Evolutionary conservation across 2,329 filamentous ascomycete species (phyloP), one percentile per base, ranked within the genome.

Genomic region (Aspergillus novofumigatus): DNA sequence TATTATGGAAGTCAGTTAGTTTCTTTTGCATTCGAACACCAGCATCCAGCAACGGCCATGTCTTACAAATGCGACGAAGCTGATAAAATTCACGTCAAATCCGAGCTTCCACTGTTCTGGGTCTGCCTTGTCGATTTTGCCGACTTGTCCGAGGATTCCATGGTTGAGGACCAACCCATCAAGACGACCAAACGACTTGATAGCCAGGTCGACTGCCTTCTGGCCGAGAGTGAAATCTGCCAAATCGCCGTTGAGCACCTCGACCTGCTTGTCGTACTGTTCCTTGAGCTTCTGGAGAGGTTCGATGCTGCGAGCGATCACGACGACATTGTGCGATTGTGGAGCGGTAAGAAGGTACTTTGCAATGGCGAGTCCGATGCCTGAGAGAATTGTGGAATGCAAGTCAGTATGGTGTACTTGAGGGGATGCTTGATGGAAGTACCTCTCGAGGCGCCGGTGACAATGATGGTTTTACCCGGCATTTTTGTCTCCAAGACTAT

Each of bases 81-180:
- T 93, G 71, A 97, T 92, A 65, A 97, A 86, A 71, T 97, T 97
- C 60, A 91, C 80, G 65, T 96, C 87, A 73, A 91, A 97, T 8
- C 83, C 79, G 1, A 77, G 75, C 67, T 86, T 87, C 90, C 92
- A 97, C 59, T 89, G 87, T 41, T 89, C 85, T 0, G 86, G 69
- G n/a, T 84, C 83, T 17, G 82, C 81, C 55, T 93, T 83, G 3
- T 78, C 85, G 48, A 97, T 77, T 57, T 83, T 85, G 52, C 84
- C 85, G 45, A 95, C 86, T 1, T 91, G 89, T n/a, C 86, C 83
- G 48, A 99, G 76, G 0, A 86, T 80, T 21, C 92, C 92, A 70
- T 99, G 94, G 73, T 97, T 97, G 60, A 97, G 78, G 11, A 99
- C 85, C 48, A 99, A 72, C 1, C 87, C 89, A 69, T 99, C 92